A percentile compares a stretch with the other conserved stretches of the same genome.
Evolutionary conservation across 208 protist species (phyloP).

Genomic region (Jaenimonas drosophilae): DNA sequence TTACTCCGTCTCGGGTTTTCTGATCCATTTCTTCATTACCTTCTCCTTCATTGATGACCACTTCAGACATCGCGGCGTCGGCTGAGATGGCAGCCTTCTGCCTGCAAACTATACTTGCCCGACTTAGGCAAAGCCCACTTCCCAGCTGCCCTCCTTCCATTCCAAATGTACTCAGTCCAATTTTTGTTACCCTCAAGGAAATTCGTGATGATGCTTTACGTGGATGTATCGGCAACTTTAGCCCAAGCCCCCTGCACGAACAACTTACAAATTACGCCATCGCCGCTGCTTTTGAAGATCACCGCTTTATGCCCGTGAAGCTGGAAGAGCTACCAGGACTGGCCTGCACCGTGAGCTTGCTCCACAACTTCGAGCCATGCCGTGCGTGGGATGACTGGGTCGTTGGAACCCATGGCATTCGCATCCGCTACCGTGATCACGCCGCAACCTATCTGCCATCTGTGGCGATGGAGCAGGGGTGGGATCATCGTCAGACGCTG

Average conservation of each 20-base stretch:
- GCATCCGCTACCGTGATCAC: conserved; percentile 44
- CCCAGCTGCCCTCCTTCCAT: conserved; percentile 32
- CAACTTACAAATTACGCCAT: conserved; percentile 66
- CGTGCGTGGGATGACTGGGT: conserved; percentile 69
- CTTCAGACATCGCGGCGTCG: conserved; percentile 40
- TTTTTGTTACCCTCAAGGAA: conserved; percentile 72
- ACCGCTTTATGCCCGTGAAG: conserved; percentile 54
- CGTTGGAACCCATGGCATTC: conserved; percentile 75
- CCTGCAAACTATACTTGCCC: conserved; percentile 50
- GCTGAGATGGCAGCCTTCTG: conserved; percentile 84
- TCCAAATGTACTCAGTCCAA: conserved; percentile 46
- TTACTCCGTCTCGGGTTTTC: too few relatives aligned
- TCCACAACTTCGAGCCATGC: conserved; percentile 75
- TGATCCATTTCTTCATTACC: too few relatives aligned
- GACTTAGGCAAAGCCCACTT: conserved; percentile 20
- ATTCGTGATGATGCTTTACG: conserved; percentile 43
- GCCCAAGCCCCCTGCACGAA: conserved; percentile 38
- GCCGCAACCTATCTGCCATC: conserved; percentile 75
- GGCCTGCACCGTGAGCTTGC: conserved; percentile 66
- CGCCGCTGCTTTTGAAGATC: conserved; percentile 63
- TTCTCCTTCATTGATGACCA: too few relatives aligned
- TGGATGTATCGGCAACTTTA: conserved; percentile 80
- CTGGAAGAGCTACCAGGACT: conserved; percentile 52
- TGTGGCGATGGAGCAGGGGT: conserved; percentile 63
- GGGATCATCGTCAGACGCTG: conserved; percentile 60